Evolutionary conservation across 2,329 filamentous ascomycete species (phyloP).

Genomic region (Mycosphaerella sp.): DNA sequence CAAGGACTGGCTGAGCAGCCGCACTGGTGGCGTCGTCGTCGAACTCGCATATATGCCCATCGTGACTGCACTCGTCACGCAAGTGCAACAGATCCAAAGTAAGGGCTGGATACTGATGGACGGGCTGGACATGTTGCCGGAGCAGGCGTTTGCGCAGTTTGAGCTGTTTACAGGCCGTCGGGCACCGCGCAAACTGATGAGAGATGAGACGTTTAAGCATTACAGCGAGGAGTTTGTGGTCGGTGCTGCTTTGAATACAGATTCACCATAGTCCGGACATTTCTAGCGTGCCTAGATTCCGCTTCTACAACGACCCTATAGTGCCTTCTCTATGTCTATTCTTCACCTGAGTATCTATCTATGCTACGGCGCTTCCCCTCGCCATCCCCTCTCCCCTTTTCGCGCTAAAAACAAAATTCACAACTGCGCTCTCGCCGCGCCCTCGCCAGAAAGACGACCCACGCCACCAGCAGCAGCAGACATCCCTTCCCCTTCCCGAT

Average conservation of each 20-base stretch:
- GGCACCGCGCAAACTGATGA: constrained; percentile 66
- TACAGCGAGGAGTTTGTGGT: constrained; percentile 26
- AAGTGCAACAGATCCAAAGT: constrained; percentile 56
- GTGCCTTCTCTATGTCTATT: too few relatives aligned
- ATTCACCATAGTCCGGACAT: too few relatives aligned
- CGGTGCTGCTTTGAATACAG: constrained; percentile 22
- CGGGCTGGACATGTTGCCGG: constrained; percentile 67
- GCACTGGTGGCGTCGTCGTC: constrained; percentile 68
- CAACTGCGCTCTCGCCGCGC: constrained; percentile 19
- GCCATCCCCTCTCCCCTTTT: too few relatives aligned
- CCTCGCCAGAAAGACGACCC: constrained; percentile 5
- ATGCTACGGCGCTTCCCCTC: too few relatives aligned
- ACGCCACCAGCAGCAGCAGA: neutral
- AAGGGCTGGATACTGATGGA: constrained; percentile 69
- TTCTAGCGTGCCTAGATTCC: too few relatives aligned
- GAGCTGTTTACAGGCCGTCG: constrained; percentile 71
- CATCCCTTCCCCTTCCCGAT: neutral
- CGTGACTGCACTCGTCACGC: constrained; percentile 62
- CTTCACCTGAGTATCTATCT: too few relatives aligned
- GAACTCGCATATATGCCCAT: constrained; percentile 68
- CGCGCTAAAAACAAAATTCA: constrained; percentile 3
- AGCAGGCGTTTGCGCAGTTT: constrained; percentile 76
- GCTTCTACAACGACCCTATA: too few relatives aligned
- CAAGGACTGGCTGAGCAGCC: constrained; percentile 61
- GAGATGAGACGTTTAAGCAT: constrained; percentile 51